Conservation (phyloP, 1,284 basidiomycete genomes). For the Cutaneotrichosporon sp. region DNA sequence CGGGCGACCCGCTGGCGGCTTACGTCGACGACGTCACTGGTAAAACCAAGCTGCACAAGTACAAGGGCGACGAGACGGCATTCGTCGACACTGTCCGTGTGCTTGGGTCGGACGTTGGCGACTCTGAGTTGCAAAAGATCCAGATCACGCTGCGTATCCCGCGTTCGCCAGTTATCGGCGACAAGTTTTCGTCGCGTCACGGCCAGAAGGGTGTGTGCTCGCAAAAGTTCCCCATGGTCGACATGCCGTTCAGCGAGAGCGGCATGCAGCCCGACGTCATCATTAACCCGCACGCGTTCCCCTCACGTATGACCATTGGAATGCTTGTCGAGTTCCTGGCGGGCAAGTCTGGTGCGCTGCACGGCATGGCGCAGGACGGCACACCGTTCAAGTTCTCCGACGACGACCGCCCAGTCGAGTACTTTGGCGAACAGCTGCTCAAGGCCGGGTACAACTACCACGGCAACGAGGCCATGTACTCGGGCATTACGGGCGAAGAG, state of each 20-base stretch:
- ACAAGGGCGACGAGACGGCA: slow-evolving; percentile 91
- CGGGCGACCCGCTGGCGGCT: slow-evolving; percentile 73
- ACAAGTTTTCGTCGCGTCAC: slow-evolving; percentile 98
- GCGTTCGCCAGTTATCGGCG: slow-evolving; percentile 93
- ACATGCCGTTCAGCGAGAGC: slow-evolving; percentile 99
- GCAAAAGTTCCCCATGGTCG: slow-evolving; percentile 95
- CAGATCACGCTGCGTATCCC: slow-evolving; percentile 92
- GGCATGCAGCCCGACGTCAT: slow-evolving; percentile 99
- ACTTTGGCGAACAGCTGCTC: slow-evolving; percentile 92
- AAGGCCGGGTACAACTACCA: slow-evolving; percentile 98
- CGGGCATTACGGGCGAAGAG: slow-evolving; percentile 96
- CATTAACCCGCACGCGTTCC: slow-evolving; percentile 99
- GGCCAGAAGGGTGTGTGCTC: slow-evolving; percentile 99
- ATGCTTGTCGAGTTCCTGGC: slow-evolving; percentile 99
- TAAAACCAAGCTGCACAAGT: slow-evolving; percentile 81
- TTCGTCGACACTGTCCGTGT: slow-evolving; percentile 91
- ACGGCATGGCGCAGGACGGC: slow-evolving; percentile 95
- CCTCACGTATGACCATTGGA: slow-evolving; percentile 99
- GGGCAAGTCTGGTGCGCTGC: slow-evolving; percentile 96
- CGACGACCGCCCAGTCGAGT: slow-evolving; percentile 89
- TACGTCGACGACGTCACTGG: slow-evolving; percentile 84
- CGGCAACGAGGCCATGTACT: slow-evolving; percentile 99
- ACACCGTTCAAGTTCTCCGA: slow-evolving; percentile 99
- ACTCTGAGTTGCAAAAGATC: slow-evolving; percentile 84
- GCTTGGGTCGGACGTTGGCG: slow-evolving; percentile 80